Base-by-base conservation (phyloP, 352 stramenopile species). In the Globisporangium ultimum region DNA sequence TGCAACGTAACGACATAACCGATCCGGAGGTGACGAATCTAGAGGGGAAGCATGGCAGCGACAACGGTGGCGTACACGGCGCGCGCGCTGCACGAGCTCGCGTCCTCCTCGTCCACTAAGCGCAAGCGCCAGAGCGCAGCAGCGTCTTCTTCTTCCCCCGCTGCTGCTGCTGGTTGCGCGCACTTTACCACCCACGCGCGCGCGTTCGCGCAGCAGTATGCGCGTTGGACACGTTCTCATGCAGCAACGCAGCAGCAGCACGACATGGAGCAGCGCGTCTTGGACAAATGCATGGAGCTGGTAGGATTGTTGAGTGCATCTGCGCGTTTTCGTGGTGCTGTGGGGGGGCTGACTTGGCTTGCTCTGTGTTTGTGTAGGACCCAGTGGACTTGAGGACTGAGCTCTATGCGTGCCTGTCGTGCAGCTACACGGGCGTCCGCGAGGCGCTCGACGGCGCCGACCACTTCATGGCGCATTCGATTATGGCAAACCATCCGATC, bases 381-480 rank as follows among this genome's bases (percentile, higher is more conserved):
- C 3, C n/a, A 6, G n/a, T 4, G 41, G 34, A 40, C 34, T 17
- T 49, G 5, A 13, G 46, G 10, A 55, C 45, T 1, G 78, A 88
- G 38, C 17, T 63, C 34, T 80, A 73, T 53, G 63, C 54, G 17
- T 91, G 81, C 52, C 59, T 91, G 8, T 75, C 68, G 40, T 91
- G 78, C 55, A 51, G 68, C 11, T 88, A 86, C 51, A 55, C 43
- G 42, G 77, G 78, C 22, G 14, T 56, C 21, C 68, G 77, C 24
- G 77, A 89, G 48, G 36, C 60, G 10, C 58, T 53, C 12, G 56
- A 63, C 36, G 67, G 54, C 45, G 61, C 67, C 24, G 55, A 63
- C 21, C 81, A 72, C 68, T 90, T 90, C 61, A 84, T 88, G 77
- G 74, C 65, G 11, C 82, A 91, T 36, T 60, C 79, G 42, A 84